Evolutionary conservation across 192 early-diverging fungal genomes (phyloP).

Genomic region (Dissophora globulifera): DNA sequence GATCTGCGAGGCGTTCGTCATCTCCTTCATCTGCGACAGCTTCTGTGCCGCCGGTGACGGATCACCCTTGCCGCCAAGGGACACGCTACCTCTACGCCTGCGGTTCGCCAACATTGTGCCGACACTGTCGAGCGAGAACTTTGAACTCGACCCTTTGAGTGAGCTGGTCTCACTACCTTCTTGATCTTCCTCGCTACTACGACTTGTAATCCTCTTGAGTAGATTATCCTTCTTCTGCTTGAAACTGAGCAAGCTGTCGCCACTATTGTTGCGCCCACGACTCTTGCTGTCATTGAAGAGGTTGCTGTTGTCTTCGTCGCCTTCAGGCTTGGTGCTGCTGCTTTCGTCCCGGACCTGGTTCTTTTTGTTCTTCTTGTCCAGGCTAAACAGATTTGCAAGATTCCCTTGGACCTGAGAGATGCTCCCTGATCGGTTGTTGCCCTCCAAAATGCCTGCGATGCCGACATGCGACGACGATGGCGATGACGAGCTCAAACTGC

Average conservation of each 20-base stretch:
- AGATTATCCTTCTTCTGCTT: conserved; percentile 35
- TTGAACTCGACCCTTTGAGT: not conserved
- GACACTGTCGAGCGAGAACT: conserved; percentile 6
- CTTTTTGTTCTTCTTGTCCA: conserved; percentile 26
- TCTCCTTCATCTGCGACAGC: not conserved
- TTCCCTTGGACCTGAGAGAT: conserved; percentile 35
- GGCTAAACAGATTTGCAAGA: conserved; percentile 22
- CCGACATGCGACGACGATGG: conserved; percentile 37
- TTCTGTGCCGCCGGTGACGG: not conserved
- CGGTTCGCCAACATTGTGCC: not conserved
- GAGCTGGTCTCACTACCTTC: not conserved
- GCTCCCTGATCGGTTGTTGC: conserved; percentile 9
- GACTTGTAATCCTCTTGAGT: conserved; percentile 36
- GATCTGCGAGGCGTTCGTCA: not conserved
- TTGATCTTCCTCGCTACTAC: conserved; percentile 16
- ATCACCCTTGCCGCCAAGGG: not conserved
- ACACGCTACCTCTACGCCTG: conserved; percentile 8
- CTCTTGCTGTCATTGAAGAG: conserved; percentile 5
- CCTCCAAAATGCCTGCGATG: conserved; percentile 42
- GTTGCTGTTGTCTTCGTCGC: not conserved
- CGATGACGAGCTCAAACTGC: conserved; percentile 4
- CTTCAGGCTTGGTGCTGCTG: not conserved
- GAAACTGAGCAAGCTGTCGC: conserved; percentile 22
- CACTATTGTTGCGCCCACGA: conserved; percentile 35
- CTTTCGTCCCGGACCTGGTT: not conserved